These are phyloP conservation scores for Saturnispora serradocipensis DNA, from an alignment of 805 yeast genomes.

Conservation along the genomic window DNA sequence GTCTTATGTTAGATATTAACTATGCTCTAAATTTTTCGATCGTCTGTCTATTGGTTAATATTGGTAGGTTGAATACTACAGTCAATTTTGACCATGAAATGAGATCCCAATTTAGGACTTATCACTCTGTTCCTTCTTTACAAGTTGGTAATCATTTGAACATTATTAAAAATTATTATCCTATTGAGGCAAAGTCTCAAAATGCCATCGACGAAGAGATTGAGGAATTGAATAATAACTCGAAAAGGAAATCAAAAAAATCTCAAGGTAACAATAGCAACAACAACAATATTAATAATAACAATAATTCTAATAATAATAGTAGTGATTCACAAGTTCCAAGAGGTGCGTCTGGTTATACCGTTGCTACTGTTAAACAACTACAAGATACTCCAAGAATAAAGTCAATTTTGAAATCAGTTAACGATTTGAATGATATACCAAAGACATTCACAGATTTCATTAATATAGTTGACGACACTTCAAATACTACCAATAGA, in stretches of 20 bases:
- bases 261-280: neutral
- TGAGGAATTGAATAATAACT: neutral
- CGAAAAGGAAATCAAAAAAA: slow-evolving; percentile 11
- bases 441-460: slow-evolving; percentile 40
- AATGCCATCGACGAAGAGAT: slow-evolving; percentile 14
- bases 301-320: neutral
- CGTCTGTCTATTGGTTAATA: slow-evolving; percentile 70
- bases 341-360: slow-evolving; percentile 18
- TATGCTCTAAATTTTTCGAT: slow-evolving; percentile 29
- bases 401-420: slow-evolving; percentile 81
- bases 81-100: slow-evolving; percentile 90
- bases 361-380: slow-evolving; percentile 51
- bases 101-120: slow-evolving; percentile 88
- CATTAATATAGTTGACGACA: slow-evolving; percentile 15
- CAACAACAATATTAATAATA: neutral
- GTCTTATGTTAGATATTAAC: slow-evolving; percentile 51
- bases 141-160: slow-evolving; percentile 52
- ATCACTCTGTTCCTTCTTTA: slow-evolving; percentile 85
- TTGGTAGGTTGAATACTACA: slow-evolving; percentile 92
- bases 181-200: slow-evolving; percentile 13
- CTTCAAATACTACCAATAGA: slow-evolving; percentile 7
- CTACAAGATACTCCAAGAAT: slow-evolving; percentile 92
- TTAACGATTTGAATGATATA: slow-evolving; percentile 59
- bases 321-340: neutral
- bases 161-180: slow-evolving; percentile 21